Base-by-base conservation (phyloP, 306 rosid species). In the Sesbania bispinosa region DNA sequence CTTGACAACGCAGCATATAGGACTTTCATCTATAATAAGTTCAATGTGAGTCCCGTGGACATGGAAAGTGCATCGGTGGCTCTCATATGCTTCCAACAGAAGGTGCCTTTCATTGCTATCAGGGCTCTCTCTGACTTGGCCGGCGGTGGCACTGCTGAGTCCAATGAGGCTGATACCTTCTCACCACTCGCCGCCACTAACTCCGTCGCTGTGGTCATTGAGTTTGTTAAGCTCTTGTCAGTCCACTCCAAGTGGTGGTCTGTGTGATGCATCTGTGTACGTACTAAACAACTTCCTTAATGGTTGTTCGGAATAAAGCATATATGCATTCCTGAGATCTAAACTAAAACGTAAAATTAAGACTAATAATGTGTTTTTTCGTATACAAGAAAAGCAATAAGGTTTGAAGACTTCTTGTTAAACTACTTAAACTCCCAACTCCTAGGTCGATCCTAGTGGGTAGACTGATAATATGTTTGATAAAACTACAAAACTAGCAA, bases 151-250 rank as follows among this genome's bases (percentile, higher is more conserved):
- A 60, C 83, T 1, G 77, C 84, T 1, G 67, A 80, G 0, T 76
- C 91, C 0, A 84, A 89, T 0, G 89, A 89, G 78, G 88, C 88
- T 0, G 85, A 77, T 43, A 83, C 69, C 2, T 89, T 86, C 76
- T n/a, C 54, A 0, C 0, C 76, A 0, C 85, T 89, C 0, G 89
- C 89, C n/a, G 77, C 88, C 57, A 47, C 59, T 8, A 86, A 86
- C 55, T 84, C 89, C 0, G 83, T 83, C 18, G 52, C 42, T 0
- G 84, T 78, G 7, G 81, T 86, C 15, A 1, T 88, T 43, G 85
- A 80, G 71, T 83, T 88, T 55, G 43, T 88, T 6, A 83, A 79
- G 35, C 83, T 66, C 4, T 74, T 81, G 62, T 65, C 85, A n/a
- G 27, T 0, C 7, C 39, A 64, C 55, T 36, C 58, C 3, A 46